Evolutionary conservation across 768 basidiomycete genomes (phyloP).

Genomic region (Flagelloscypha sp.): DNA sequence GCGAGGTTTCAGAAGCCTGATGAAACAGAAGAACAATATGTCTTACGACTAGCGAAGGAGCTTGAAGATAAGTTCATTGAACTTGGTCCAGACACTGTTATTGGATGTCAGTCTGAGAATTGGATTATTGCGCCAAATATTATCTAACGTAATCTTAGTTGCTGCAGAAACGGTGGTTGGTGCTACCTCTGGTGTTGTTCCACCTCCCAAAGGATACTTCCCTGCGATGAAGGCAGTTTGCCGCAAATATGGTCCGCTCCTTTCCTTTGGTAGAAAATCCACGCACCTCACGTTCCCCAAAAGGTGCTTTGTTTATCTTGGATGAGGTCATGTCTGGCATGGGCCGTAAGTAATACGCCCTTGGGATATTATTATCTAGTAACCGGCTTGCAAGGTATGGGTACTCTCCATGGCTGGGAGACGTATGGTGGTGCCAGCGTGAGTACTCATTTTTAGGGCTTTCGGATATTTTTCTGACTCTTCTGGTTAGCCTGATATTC

Average conservation of each 20-base stretch:
- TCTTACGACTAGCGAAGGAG: conserved; percentile 68
- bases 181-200: conserved; percentile 69
- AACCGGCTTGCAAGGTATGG: conserved; percentile 52
- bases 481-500: conserved; percentile 60
- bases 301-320: conserved; percentile 76
- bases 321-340: conserved; percentile 94
- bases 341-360: conserved; percentile 54
- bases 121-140: background rate
- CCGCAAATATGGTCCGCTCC: conserved; percentile 54
- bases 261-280: background rate
- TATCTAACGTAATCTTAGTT: conserved; percentile 32
- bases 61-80: conserved; percentile 80
- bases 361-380: background rate
- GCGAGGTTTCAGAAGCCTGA: conserved; percentile 62
- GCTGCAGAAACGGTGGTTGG: conserved; percentile 84
- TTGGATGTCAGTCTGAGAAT: conserved; percentile 52
- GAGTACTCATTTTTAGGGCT: background rate
- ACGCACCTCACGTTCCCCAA: conserved; percentile 19
- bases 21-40: conserved; percentile 76
- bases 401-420: conserved; percentile 82
- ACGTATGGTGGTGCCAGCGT: conserved; percentile 56
- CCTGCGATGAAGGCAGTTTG: conserved; percentile 79
- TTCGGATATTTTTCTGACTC: conserved; percentile 1
- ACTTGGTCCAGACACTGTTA: conserved; percentile 74
- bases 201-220: conserved; percentile 80